Conservation (phyloP, 2,329 filamentous ascomycete species). For the Emergomyces pasteurianus region DNA sequence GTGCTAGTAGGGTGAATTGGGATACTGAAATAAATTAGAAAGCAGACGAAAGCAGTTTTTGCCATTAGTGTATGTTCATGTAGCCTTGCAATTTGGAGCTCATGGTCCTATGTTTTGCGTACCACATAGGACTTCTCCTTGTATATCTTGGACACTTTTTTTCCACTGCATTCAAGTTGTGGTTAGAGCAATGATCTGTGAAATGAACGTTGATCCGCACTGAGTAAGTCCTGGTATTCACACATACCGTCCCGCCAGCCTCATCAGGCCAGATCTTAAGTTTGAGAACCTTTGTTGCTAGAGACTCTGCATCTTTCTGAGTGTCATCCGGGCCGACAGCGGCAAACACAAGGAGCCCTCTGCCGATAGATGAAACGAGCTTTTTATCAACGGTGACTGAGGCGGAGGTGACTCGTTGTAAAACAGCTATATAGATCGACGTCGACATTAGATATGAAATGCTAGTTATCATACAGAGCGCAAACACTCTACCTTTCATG, state of each 20-base stretch:
- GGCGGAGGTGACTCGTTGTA: conserved; percentile 88
- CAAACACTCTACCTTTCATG: conserved; percentile 30
- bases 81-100: background rate
- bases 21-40: conserved; percentile 50
- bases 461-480: background rate
- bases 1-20: conserved; percentile 87
- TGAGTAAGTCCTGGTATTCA: background rate
- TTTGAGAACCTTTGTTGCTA: conserved; percentile 79
- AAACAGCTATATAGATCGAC: conserved; percentile 56
- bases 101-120: conserved; percentile 20
- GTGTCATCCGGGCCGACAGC: conserved; percentile 86
- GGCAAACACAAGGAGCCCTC: conserved; percentile 80
- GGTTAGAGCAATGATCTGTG: conserved; percentile 2
- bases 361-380: conserved; percentile 80
- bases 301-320: conserved; percentile 68
- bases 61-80: background rate
- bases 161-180: conserved; percentile 57
- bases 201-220: background rate
- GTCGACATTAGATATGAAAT: conserved; percentile 5
- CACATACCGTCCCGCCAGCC: conserved; percentile 49
- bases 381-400: conserved; percentile 91
- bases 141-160: conserved; percentile 72
- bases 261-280: conserved; percentile 87
- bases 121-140: conserved; percentile 92
- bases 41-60: background rate